Conservation (phyloP, 1,284 basidiomycete genomes). For the Athelia psychrophila region DNA sequence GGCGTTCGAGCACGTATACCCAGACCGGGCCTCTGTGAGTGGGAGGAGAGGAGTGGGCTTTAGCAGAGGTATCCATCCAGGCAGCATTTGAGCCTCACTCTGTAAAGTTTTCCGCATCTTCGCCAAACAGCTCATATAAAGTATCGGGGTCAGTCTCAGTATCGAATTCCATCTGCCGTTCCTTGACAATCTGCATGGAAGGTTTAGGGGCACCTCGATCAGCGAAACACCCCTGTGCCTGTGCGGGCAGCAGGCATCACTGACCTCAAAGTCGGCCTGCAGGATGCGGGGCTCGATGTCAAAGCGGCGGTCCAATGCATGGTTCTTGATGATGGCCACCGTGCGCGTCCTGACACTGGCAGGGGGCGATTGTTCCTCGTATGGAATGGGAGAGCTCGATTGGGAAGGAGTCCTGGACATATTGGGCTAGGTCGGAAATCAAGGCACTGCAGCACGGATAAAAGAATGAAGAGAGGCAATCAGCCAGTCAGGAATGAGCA, state of each 20-base stretch:
- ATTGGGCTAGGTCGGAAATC: too few species aligned
- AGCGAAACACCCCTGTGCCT: not conserved
- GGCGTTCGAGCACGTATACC: slow-evolving; percentile 81
- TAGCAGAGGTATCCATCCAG: slow-evolving; percentile 8
- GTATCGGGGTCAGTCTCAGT: slow-evolving; percentile 74
- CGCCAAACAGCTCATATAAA: slow-evolving; percentile 72
- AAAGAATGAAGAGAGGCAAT: too few species aligned
- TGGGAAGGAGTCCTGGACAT: too few species aligned
- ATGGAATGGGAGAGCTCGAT: not conserved
- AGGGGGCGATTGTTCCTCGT: not conserved
- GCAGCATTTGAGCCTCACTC: slow-evolving; percentile 51
- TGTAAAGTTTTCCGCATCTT: slow-evolving; percentile 65
- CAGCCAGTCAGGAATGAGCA: too few species aligned
- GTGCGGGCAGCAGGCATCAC: slow-evolving; percentile 14
- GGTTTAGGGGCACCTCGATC: not conserved
- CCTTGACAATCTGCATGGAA: slow-evolving; percentile 65
- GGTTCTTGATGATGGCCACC: slow-evolving; percentile 1
- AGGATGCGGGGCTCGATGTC: slow-evolving; percentile 74
- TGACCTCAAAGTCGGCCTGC: slow-evolving; percentile 74
- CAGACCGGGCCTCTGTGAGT: slow-evolving; percentile 69
- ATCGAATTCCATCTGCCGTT: slow-evolving; percentile 82
- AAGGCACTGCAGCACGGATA: too few species aligned
- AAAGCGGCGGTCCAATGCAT: slow-evolving; percentile 28
- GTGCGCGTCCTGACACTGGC: not conserved
- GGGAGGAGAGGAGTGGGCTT: slow-evolving; percentile 5